A percentile compares a stretch with the other conserved stretches of the same genome.
phyloP scores from a whole-genome alignment of 192 early-diverging fungal genomes.

The Coemansia asiatica region DNA sequence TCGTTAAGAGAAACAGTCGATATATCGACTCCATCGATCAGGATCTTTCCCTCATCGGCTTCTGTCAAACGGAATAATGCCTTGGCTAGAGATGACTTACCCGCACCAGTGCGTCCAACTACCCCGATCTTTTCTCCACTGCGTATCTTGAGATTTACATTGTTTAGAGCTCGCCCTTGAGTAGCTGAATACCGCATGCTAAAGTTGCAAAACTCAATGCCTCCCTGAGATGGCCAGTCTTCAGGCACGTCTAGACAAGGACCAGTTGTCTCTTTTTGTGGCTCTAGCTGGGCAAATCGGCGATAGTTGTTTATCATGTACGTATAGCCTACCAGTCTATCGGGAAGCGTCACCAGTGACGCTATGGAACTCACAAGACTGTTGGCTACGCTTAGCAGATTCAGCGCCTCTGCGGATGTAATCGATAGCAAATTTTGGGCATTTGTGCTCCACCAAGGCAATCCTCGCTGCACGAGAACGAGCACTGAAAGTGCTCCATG shows the following conservation, averaged over 20 bases:
- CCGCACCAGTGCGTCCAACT: constrained; percentile 62
- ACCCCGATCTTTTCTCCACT: constrained; percentile 61
- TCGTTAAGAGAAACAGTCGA: constrained; percentile 38
- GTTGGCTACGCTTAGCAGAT: neutral
- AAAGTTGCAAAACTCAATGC: constrained; percentile 39
- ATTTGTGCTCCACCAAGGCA: neutral
- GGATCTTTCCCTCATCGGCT: constrained; percentile 15
- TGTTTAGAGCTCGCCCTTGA: constrained; percentile 23
- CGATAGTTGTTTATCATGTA: constrained; percentile 78
- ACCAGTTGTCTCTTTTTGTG: neutral
- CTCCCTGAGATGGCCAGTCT: constrained; percentile 45
- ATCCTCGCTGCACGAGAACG: neutral
- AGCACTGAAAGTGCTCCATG: neutral
- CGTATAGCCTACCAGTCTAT: constrained; percentile 57
- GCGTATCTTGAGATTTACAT: constrained; percentile 33
- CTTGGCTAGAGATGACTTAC: constrained; percentile 59
- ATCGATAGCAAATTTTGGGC: neutral
- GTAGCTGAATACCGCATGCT: constrained; percentile 48
- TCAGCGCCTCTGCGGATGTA: constrained; percentile 5
- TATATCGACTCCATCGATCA: constrained; percentile 62
- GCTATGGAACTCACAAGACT: neutral
- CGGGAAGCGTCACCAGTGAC: neutral
- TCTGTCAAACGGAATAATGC: constrained; percentile 66
- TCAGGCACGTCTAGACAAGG: constrained; percentile 7
- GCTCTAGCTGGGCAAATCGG: constrained; percentile 39